Base-by-base conservation (phyloP, 306 rosid species). In the Dalbergia oliveri region DNA sequence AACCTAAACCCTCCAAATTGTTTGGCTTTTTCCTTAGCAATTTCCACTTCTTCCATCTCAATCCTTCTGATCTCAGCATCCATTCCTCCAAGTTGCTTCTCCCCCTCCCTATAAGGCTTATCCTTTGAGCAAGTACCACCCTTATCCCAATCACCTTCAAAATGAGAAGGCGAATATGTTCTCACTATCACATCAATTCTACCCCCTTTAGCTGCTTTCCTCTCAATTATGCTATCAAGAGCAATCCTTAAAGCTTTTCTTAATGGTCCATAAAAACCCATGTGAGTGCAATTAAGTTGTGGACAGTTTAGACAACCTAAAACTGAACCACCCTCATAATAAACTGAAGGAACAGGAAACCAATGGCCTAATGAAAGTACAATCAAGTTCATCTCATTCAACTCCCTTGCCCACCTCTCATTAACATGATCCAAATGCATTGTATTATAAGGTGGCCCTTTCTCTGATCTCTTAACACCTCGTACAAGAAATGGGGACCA, bases 101-200 rank as follows among this genome's bases (percentile, higher is more conserved):
- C 90, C 2, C 64, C 88, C 14, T 79, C 79, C 23, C 53, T 49
- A 9, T 73, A 89, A 37, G 98, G 98, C 80, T 54, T 37, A 7
- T 74, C 84, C 81, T 83, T 90, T 0, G 92, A 79, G 81, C 98
- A 94, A 11, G 94, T 89, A 69, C 95, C 97, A 1, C 81, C 86
- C 69, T 87, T 83, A 70, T 94, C 90, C 98, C 98, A 94, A n/a
- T 85, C 92, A 13, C 95, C 97, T 83, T 94, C 92, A 34, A 94
- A 94, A 82, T 94, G 98, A 0, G 88, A 41, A 0, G 98, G 98
- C 0, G 98, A 87, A 76, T 87, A 93, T 16, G 97, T 91, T 3
- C 88, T 90, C 86, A 91, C 56, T 23, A 88, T 57, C 4, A 86
- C 89, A 56, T 86, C 79, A 9, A 93, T 45, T 12, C 23, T 83